Evolutionary conservation across 331 rosid genomes (phyloP).

Genomic region (Erythrophleum ivorense): DNA sequence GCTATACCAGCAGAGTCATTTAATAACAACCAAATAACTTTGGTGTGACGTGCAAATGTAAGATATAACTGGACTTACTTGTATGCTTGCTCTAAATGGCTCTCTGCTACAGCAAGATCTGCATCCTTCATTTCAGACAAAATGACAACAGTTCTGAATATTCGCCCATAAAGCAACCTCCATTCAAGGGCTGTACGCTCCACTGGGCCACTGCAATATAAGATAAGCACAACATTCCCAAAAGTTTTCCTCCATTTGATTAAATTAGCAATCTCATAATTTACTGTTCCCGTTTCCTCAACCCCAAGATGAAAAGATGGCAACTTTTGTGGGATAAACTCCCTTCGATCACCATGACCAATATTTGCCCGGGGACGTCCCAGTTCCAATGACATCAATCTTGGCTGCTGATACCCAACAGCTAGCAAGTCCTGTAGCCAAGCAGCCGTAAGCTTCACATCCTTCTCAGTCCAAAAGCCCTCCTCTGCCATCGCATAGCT

Average conservation of each 20-base stretch:
- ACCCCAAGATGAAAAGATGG: slow-evolving; percentile 98
- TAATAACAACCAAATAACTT: slow-evolving; percentile 26
- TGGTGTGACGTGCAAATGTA: slow-evolving; percentile 11
- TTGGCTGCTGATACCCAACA: slow-evolving; percentile 93
- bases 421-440: slow-evolving; percentile 96
- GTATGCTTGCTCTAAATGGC: slow-evolving; percentile 77
- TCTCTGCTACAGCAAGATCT: slow-evolving; percentile 90
- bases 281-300: slow-evolving; percentile 92
- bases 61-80: slow-evolving; percentile 62
- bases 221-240: slow-evolving; percentile 87
- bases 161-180: slow-evolving; percentile 97
- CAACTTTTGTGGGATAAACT: slow-evolving; percentile 80
- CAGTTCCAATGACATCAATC: slow-evolving; percentile 86
- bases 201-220: slow-evolving; percentile 89
- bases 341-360: slow-evolving; percentile 91
- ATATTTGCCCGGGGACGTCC: slow-evolving; percentile 83
- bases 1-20: slow-evolving; percentile 12
- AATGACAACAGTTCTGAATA: slow-evolving; percentile 89
- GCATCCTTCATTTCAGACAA: slow-evolving; percentile 74
- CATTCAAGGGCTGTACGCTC: slow-evolving; percentile 98
- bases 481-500: slow-evolving; percentile 87
- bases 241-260: slow-evolving; percentile 91
- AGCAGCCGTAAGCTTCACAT: slow-evolving; percentile 89
- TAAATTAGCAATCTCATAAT: slow-evolving; percentile 86
- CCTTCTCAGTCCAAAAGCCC: slow-evolving; percentile 88